A percentile compares a stretch with the other conserved stretches of the same genome.
These are phyloP conservation scores for Umbelopsis sp. DNA, from an alignment of 192 early-diverging fungal genomes.

Conservation along the genomic window DNA sequence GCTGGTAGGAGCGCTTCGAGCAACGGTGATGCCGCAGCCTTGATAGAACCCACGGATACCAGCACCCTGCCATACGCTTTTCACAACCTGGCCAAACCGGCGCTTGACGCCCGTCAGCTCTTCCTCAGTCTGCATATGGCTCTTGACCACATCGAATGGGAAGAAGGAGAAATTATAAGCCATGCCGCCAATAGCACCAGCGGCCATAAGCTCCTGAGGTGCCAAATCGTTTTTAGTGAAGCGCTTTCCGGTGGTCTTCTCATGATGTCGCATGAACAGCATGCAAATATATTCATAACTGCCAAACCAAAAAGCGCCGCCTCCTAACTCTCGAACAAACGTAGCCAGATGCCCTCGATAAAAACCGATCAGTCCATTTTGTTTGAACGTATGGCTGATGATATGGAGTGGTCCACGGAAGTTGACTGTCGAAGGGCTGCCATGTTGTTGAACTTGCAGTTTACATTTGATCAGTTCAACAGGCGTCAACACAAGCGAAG, in stretches of 20 bases:
- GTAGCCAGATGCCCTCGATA: constrained; percentile 85
- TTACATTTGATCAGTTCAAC: constrained; percentile 97
- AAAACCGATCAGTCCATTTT: constrained; percentile 61
- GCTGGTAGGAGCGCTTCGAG: constrained; percentile 88
- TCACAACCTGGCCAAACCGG: constrained; percentile 62
- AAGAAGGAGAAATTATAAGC: constrained; percentile 85
- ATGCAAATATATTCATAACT: constrained; percentile 82
- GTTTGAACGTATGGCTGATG: constrained; percentile 45
- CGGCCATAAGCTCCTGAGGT: constrained; percentile 74
- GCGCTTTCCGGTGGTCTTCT: constrained; percentile 23
- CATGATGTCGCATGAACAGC: constrained; percentile 45
- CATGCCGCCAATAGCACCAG: constrained; percentile 92
- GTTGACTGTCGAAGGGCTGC: constrained; percentile 23
- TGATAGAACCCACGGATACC: constrained; percentile 89
- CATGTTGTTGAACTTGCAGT: constrained; percentile 85
- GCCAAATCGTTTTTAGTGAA: constrained; percentile 73
- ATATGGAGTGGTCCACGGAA: constrained; percentile 54
- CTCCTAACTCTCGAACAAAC: constrained; percentile 84
- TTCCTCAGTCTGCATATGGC: constrained; percentile 87
- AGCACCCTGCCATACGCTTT: constrained; percentile 71
- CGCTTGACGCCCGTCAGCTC: constrained; percentile 42
- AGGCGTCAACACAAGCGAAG: constrained; percentile 90
- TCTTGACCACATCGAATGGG: constrained; percentile 95
- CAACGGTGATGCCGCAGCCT: constrained; percentile 91
- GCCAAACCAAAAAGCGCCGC: constrained; percentile 97